These are phyloP conservation scores for Malania oleifera DNA, from an alignment of 164 flowering plant species.

Conservation along the genomic window DNA sequence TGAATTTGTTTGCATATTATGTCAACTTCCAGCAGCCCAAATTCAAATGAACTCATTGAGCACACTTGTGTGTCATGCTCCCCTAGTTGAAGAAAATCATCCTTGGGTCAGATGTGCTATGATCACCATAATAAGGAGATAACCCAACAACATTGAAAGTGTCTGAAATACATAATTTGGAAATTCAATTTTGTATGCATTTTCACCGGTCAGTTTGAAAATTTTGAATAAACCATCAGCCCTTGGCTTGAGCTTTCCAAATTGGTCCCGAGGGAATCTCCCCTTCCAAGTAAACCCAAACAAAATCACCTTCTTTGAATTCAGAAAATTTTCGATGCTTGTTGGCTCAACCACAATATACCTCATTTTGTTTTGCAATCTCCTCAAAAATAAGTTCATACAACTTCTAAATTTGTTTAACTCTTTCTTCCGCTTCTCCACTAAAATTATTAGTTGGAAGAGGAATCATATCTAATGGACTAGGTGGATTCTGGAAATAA, in stretches of 20 bases:
- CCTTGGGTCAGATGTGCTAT: background rate
- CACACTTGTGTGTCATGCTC: slow-evolving; percentile 4
- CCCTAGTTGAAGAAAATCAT: slow-evolving; percentile 3
- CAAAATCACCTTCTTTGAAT: slow-evolving; percentile 17
- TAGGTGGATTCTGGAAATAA: slow-evolving; percentile 13
- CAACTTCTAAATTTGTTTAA: background rate
- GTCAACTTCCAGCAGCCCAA: no score
- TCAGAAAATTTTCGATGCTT: background rate
- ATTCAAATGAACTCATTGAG: no score
- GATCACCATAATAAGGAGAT: slow-evolving; percentile 1
- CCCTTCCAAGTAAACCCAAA: slow-evolving; percentile 20
- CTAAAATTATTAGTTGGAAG: background rate
- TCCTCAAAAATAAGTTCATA: slow-evolving; percentile 1
- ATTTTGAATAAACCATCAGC: slow-evolving; percentile 11
- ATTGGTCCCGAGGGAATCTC: slow-evolving; percentile 8
- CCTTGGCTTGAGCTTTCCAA: slow-evolving; percentile 9
- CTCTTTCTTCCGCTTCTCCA: slow-evolving; percentile 10
- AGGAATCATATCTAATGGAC: slow-evolving; percentile 11
- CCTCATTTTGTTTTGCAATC: background rate
- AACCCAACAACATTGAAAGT: slow-evolving; percentile 15
- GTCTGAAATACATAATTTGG: slow-evolving; percentile 6
- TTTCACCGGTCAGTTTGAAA: slow-evolving; percentile 7
- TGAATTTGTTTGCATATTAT: no score
- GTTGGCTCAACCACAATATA: background rate
- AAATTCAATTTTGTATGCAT: slow-evolving; percentile 22